A percentile compares a stretch with the other conserved stretches of the same genome.
phyloP scores from a whole-genome alignment of 2,329 filamentous ascomycete genomes.

The Reticulascus tulasneorum region DNA sequence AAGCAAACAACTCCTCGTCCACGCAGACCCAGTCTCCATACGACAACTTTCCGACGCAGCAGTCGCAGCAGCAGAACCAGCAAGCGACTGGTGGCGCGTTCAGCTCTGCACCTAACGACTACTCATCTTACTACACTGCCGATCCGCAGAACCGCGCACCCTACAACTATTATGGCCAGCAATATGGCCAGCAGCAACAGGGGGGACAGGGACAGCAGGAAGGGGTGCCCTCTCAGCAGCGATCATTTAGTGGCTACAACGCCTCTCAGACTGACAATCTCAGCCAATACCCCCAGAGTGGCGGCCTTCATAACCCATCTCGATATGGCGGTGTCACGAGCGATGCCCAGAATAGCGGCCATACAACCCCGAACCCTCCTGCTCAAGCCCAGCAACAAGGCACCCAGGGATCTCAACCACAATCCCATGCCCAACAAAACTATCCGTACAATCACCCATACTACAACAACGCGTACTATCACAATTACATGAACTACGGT shows the following conservation, averaged over 20 bases:
- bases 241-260: constrained; percentile 74
- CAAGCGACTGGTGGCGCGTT: constrained; percentile 62
- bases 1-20: constrained; percentile 55
- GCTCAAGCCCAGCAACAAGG: constrained; percentile 46
- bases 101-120: constrained; percentile 74
- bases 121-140: constrained; percentile 79
- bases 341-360: constrained; percentile 80
- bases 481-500: constrained; percentile 53
- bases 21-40: constrained; percentile 53
- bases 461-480: constrained; percentile 61
- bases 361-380: constrained; percentile 84
- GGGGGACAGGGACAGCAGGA: constrained; percentile 68
- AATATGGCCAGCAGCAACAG: constrained; percentile 54
- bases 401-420: constrained; percentile 39
- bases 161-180: constrained; percentile 71
- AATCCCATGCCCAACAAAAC: constrained; percentile 40
- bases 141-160: constrained; percentile 68
- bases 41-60: constrained; percentile 57
- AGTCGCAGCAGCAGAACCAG: constrained; percentile 53
- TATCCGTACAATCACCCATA: constrained; percentile 53
- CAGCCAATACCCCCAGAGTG: constrained; percentile 72
- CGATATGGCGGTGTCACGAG: constrained; percentile 54
- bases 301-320: constrained; percentile 52
- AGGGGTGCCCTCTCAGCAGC: constrained; percentile 63
- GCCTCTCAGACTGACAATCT: constrained; percentile 59